Base-by-base conservation (phyloP, 805 yeast genomes). In the Sungouiella blattae region DNA sequence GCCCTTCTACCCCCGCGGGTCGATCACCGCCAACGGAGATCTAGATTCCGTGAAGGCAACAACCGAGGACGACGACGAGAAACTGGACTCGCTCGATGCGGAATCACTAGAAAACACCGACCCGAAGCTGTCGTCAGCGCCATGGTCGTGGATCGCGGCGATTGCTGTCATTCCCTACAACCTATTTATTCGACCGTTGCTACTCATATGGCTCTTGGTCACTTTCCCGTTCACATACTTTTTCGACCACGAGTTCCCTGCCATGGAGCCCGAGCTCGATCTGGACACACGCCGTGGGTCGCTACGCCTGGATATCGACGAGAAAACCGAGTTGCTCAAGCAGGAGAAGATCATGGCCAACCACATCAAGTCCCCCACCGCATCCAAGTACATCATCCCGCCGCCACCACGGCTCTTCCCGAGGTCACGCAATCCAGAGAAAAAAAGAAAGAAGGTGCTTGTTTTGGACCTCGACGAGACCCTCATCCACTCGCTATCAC, bases 381-480 rank as follows among this genome's bases (percentile, higher is more conserved):
- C 64, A 5, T 55, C 59, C 14, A 64, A 61, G 46, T 68, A 68
- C 53, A 56, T 68, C 28, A 63, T 68, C 17, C 73, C 73, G 22
- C 73, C 73, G 6, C 74, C 74, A 7, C 71, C 63, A 33, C 42
- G 71, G 41, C 52, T 68, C 26, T 62, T 61, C 42, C 74, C 74
- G 12, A 51, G 66, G 8, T 52, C 60, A 9, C 44, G 73, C 20
- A 63, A 67, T 48, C 72, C 73, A 2, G 61, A 61, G 11, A 49
- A 48, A 26, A 55, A 55, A 22, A 44, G 60, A 11, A 72, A 70
- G 45, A 88, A 87, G 52, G 82, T 87, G 0, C 69, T 93, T 20
- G 84, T 93, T 1, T 67, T 93, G 16, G 98, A 93, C 55, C 72
- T 93, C 20, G 98, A 91, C 60, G 98, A 93, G 53, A 93, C 98